Conservation (phyloP, 2,329 filamentous ascomycete genomes). For the Xylariaceae sp. region DNA sequence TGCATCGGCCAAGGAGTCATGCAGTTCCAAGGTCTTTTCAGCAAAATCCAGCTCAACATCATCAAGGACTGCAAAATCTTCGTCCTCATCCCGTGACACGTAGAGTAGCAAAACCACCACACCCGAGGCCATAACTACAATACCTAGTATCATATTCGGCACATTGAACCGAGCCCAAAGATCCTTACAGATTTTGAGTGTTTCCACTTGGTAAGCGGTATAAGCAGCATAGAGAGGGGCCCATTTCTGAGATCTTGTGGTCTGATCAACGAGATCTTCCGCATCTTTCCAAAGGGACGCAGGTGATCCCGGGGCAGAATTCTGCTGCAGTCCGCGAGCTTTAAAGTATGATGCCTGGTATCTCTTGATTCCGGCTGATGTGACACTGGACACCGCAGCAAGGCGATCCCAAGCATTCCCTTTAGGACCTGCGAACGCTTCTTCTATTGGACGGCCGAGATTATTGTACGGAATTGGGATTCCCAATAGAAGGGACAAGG, state of each 20-base stretch:
- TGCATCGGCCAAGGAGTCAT: constrained; percentile 43
- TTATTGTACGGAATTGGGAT: constrained; percentile 97
- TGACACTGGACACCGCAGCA: constrained; percentile 75
- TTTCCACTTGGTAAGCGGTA: constrained; percentile 77
- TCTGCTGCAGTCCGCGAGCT: constrained; percentile 72
- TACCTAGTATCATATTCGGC: constrained; percentile 81
- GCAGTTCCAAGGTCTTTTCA: constrained; percentile 63
- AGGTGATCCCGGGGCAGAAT: constrained; percentile 59
- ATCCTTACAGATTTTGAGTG: constrained; percentile 77
- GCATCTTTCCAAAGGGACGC: constrained; percentile 66
- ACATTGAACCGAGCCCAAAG: constrained; percentile 95
- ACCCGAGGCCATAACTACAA: constrained; percentile 72
- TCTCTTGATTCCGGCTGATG: constrained; percentile 84
- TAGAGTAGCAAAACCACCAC: constrained; percentile 77
- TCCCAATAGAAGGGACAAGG: constrained; percentile 83
- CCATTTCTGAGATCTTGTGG: constrained; percentile 49
- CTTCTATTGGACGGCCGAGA: constrained; percentile 88
- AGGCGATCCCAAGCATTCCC: constrained; percentile 79
- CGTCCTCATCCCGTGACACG: constrained; percentile 64
- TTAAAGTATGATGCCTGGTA: constrained; percentile 86
- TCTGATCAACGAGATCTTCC: constrained; percentile 41
- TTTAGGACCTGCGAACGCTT: constrained; percentile 79
- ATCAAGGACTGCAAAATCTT: constrained; percentile 61
- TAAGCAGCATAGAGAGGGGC: constrained; percentile 64
- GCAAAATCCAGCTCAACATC: constrained; percentile 65